Base-by-base conservation (phyloP, 2,329 filamentous ascomycete species). In the Graphiopsis chlorocephala region DNA sequence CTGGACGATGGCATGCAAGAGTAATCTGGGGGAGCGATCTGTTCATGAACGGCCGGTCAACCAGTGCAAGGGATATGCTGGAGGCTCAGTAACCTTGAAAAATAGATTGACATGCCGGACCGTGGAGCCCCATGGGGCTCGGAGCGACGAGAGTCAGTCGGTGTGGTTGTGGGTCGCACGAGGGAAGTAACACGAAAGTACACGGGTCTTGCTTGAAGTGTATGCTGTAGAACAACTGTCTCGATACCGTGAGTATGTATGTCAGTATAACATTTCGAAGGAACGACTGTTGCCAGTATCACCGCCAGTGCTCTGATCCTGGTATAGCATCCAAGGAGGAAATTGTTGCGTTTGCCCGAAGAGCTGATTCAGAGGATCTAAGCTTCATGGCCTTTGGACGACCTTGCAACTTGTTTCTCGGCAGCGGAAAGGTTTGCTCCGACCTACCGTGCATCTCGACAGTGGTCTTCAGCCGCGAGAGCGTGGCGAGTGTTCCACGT, bases 61-160 rank as follows among this genome's bases (percentile, higher is more conserved):
- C 25, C 6, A 42, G 23, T 15, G 31, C 60, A 62, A 42, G 33
- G 33, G 33, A 29, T 33, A 25, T 52, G 23, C 25, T 42, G 23
- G 60, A 62, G 33, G 60, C 60, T 62, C 48, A 55, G 48, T 55
- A 33, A 33, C 47, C 29, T 53, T 55, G 31, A 11, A 20, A 29
- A 28, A n/a, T 62, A 62, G 26, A 62, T 62, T 62, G 48, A 29
- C 35, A 25, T 55, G 48, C 26, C 60, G 60, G 60, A 55, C 48
- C 60, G 60, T 42, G 12, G 42, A 42, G 42, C 31, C 60, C 35
- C 48, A 62, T 62, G 48, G 60, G 48, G 60, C 29, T 62, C 60
- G 60, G 60, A 62, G 60, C 60, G n/a, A 50, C 29, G 26, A 50
- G 28, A 25, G 50, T 55, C 50, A 55, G 55, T 42, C 28, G 10